Conservation (phyloP, 2,329 filamentous ascomycete species). For the Dothideomycetidae sp. region DNA sequence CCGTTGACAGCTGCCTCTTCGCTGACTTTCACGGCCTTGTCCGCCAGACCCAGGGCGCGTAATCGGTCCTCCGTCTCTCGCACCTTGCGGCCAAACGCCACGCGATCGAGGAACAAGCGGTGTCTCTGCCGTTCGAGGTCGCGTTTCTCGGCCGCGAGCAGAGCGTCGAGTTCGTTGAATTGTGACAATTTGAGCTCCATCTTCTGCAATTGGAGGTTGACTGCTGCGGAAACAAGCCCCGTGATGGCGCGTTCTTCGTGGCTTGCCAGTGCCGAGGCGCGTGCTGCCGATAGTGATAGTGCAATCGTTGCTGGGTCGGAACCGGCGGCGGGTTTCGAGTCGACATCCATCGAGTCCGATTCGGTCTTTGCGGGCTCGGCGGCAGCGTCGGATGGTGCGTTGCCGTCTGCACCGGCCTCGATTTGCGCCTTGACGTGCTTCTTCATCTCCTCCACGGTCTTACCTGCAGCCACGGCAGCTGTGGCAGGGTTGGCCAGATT, state of each 20-base stretch:
- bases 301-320: slow-evolving; percentile 53
- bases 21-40: slow-evolving; percentile 10
- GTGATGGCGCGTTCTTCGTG: slow-evolving; percentile 97
- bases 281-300: slow-evolving; percentile 71
- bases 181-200: slow-evolving; percentile 91
- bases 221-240: slow-evolving; percentile 75
- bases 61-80: slow-evolving; percentile 58
- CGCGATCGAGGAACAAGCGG: slow-evolving; percentile 81
- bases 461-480: slow-evolving; percentile 78
- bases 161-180: slow-evolving; percentile 89
- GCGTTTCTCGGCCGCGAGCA: slow-evolving; percentile 79
- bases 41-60: slow-evolving; percentile 16
- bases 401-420: slow-evolving; percentile 41
- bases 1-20: no score
- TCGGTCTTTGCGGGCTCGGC: slow-evolving; percentile 39
- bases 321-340: slow-evolving; percentile 31
- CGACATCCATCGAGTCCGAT: slow-evolving; percentile 43
- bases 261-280: slow-evolving; percentile 75
- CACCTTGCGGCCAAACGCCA: slow-evolving; percentile 79
- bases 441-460: slow-evolving; percentile 75
- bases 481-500: slow-evolving; percentile 80
- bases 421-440: slow-evolving; percentile 65
- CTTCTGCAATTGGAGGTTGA: slow-evolving; percentile 90
- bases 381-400: slow-evolving; percentile 39
- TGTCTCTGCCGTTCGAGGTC: slow-evolving; percentile 86